Percentiles rank a stretch among this genome's conserved stretches.
phyloP scores from a whole-genome alignment of 2,329 filamentous ascomycete genomes.

The Beauveria medogensis region DNA sequence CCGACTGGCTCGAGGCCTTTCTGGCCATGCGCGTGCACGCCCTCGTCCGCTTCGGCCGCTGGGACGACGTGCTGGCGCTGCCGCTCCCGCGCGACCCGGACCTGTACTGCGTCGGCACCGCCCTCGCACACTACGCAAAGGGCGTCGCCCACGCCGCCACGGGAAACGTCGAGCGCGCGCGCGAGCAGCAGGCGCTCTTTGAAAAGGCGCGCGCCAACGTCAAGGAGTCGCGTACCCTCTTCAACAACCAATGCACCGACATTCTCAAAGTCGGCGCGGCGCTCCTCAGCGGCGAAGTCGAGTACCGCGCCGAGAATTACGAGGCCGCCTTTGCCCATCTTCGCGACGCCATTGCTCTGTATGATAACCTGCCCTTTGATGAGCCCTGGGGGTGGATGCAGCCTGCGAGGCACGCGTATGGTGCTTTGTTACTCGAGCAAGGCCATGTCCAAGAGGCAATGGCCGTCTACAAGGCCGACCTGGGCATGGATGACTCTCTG shows the following conservation, averaged over 20 bases:
- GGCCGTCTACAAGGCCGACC: conserved; percentile 50
- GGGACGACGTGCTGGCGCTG: conserved; percentile 56
- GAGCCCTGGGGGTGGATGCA: conserved; percentile 80
- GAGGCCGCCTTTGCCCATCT: conserved; percentile 52
- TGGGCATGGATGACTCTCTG: conserved; percentile 51
- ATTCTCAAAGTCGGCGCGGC: conserved; percentile 55
- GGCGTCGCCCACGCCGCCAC: conserved; percentile 58
- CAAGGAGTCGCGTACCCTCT: conserved; percentile 45
- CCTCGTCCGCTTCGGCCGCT: conserved; percentile 63
- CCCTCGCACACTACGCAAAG: conserved; percentile 60
- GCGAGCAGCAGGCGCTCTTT: conserved; percentile 43
- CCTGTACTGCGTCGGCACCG: conserved; percentile 62
- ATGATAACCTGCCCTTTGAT: conserved; percentile 59
- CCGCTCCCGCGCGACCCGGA: conserved; percentile 46
- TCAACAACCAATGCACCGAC: conserved; percentile 36
- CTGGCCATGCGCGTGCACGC: conserved; percentile 60
- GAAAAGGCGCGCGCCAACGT: conserved; percentile 42
- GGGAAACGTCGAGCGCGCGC: conserved; percentile 46
- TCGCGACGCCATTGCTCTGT: conserved; percentile 46
- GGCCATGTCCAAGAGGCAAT: conserved; percentile 48
- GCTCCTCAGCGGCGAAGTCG: conserved; percentile 68
- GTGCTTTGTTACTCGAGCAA: conserved; percentile 61
- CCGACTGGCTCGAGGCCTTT: conserved; percentile 70
- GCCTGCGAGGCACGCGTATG: conserved; percentile 62
- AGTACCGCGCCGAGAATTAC: conserved; percentile 55